Conservation (phyloP, 2,329 filamentous ascomycete genomes). For the Venturia effusa region DNA sequence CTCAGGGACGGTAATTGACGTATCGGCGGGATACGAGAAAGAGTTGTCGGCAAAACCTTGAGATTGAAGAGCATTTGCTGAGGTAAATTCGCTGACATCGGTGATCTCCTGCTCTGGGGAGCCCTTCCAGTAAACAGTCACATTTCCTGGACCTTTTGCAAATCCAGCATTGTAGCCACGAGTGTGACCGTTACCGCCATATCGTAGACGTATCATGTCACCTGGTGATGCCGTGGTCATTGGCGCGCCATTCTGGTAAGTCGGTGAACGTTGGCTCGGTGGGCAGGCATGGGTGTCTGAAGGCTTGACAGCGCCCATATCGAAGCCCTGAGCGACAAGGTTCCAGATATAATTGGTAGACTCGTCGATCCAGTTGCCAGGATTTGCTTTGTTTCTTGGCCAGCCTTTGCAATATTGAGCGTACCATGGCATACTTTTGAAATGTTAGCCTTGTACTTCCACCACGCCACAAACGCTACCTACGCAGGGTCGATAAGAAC, state of each 20-base stretch:
- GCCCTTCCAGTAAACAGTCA: conserved; percentile 13
- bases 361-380: conserved; percentile 19
- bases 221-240: conserved; percentile 17
- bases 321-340: conserved; percentile 13
- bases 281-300: conserved; percentile 12
- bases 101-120: conserved; percentile 18
- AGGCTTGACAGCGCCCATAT: conserved; percentile 10
- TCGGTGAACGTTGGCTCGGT: conserved; percentile 14
- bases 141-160: conserved; percentile 8
- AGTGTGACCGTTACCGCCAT: conserved; percentile 20
- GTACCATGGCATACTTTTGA: conserved; percentile 15
- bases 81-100: conserved; percentile 17
- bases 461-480: neutral
- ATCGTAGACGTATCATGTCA: conserved; percentile 17
- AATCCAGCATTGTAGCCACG: conserved; percentile 17
- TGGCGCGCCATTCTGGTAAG: conserved; percentile 14
- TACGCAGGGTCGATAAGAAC: conserved; percentile 12
- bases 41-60: conserved; percentile 18
- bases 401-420: conserved; percentile 18
- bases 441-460: neutral
- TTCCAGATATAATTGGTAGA: conserved; percentile 16
- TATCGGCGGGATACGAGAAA: conserved; percentile 16
- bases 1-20: conserved; percentile 14
- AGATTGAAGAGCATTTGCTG: conserved; percentile 15
- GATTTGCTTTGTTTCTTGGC: conserved; percentile 18